A percentile compares a stretch with the other conserved stretches of the same genome.
Conservation (phyloP, 148 eudicot genomes). For the Beta vulgaris region DNA sequence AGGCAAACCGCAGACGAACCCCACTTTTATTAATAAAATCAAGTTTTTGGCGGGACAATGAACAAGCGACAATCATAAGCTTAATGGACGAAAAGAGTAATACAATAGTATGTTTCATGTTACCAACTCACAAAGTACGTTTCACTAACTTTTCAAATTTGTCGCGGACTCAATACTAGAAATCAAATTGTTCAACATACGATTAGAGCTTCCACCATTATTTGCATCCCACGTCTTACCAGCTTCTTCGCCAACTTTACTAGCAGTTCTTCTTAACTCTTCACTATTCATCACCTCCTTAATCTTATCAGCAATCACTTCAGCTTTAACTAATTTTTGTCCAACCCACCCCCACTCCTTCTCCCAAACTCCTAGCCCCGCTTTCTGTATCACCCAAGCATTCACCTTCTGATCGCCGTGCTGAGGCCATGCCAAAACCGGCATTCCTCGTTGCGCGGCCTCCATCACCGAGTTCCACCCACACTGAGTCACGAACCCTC, state of each 20-base stretch:
- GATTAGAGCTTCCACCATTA: slow-evolving; percentile 45
- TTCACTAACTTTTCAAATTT: no score
- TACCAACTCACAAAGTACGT: no score
- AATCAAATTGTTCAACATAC: no score
- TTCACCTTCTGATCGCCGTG: slow-evolving; percentile 58
- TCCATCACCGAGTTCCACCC: slow-evolving; percentile 67
- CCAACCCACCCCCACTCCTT: slow-evolving; percentile 49
- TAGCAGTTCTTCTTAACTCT: slow-evolving; percentile 31
- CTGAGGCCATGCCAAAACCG: slow-evolving; percentile 49
- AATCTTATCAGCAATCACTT: slow-evolving; percentile 41
- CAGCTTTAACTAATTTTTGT: slow-evolving; percentile 28
- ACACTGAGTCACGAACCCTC: slow-evolving; percentile 56
- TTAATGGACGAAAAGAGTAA: no score
- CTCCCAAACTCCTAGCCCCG: slow-evolving; percentile 52
- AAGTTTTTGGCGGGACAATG: no score
- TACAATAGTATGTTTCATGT: no score
- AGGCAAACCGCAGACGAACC: no score
- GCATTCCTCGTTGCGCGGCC: slow-evolving; percentile 36
- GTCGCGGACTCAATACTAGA: no score
- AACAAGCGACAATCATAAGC: no score
- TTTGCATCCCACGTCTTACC: slow-evolving; percentile 23
- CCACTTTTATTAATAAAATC: no score
- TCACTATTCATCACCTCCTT: slow-evolving; percentile 40
- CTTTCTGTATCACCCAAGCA: slow-evolving; percentile 45
- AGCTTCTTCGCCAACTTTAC: slow-evolving; percentile 37